Base-by-base conservation (phyloP, 2,329 filamentous ascomycete species). In the Fusarium ramigenum region DNA sequence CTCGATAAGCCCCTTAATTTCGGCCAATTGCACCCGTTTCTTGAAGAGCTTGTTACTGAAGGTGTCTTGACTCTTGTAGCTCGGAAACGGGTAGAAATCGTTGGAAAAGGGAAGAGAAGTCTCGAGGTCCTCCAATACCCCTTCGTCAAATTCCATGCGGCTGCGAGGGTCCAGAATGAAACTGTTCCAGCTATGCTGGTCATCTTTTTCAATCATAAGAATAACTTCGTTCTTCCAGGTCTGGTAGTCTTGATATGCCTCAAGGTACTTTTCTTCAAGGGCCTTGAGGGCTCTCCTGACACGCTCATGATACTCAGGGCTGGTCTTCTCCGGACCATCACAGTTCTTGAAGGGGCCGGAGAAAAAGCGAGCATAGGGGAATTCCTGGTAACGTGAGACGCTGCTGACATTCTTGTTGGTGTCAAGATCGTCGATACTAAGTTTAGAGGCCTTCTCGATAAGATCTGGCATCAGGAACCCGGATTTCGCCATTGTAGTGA, bases 221-320 rank as follows among this genome's bases (percentile, higher is more conserved):
- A 75, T 39, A 16, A 40, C 18, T 5, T 47, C 23, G 32, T 39
- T 6, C 43, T 60, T 66, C 9, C 11, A n/a, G n/a, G 15, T 12
- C 37, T 56, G 42, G 25, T 73, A 75, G 25, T 39, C 14, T 23
- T 16, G 30, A 32, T 61, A 58, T 9, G 21, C 39, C 36, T 49
- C n/a, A 23, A 47, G 34, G 32, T 60, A 61, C 15, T 43, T 25
- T 12, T 36, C 40, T 10, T 73, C 56, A 5, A 75, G 72, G 21
- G 40, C 49, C 18, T 53, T 28, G 50, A 75, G 21, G 18, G 62
- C 49, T 34, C 60, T 34, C 16, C 19, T n/a, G 19, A 59, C 16
- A 18, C 72, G 69, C 19, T 49, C 39, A 19, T 40, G 59, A 39
- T 73, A 73, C n/a, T 75, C 50, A 28, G 46, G 28, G 32, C 65